These are phyloP conservation scores for Auricularia heimuer DNA, from an alignment of 768 basidiomycete species.

Conservation along the genomic window DNA sequence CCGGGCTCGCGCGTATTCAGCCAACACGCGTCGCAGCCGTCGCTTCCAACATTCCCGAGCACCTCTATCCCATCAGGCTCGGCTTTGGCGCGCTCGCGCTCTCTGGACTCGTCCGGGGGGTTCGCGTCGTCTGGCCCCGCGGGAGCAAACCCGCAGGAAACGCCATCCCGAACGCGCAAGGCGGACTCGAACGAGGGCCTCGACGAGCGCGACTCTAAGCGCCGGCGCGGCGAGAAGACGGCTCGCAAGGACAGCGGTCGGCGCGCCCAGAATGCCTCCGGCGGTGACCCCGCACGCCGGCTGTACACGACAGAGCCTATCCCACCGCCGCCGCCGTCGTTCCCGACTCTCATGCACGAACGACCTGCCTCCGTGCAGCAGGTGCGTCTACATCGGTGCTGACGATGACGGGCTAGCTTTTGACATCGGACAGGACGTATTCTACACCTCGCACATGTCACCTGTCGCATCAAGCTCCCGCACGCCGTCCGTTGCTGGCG, in stretches of 20 bases:
- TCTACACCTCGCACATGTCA: no score
- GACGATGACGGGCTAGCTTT: no score
- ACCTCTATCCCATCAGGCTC: background rate
- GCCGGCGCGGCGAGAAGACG: background rate
- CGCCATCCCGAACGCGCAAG: background rate
- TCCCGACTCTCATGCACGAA: background rate
- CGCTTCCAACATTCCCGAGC: background rate
- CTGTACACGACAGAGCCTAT: background rate
- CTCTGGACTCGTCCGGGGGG: background rate
- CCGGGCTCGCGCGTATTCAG: background rate
- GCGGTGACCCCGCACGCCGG: background rate
- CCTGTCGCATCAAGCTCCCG: background rate
- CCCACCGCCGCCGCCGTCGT: background rate
- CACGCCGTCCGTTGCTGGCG: background rate
- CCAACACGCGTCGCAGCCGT: background rate
- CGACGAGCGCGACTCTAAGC: slow-evolving; percentile 1
- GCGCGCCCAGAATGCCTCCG: background rate
- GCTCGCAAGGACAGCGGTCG: background rate
- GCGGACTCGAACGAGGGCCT: background rate
- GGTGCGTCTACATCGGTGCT: background rate
- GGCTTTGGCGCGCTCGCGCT: background rate
- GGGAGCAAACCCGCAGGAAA: background rate
- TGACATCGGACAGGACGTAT: no score
- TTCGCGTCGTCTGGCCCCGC: background rate
- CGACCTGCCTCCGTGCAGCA: background rate